Conservation (phyloP, 2,329 filamentous ascomycete species). For the Sporothrix variecibatus region DNA sequence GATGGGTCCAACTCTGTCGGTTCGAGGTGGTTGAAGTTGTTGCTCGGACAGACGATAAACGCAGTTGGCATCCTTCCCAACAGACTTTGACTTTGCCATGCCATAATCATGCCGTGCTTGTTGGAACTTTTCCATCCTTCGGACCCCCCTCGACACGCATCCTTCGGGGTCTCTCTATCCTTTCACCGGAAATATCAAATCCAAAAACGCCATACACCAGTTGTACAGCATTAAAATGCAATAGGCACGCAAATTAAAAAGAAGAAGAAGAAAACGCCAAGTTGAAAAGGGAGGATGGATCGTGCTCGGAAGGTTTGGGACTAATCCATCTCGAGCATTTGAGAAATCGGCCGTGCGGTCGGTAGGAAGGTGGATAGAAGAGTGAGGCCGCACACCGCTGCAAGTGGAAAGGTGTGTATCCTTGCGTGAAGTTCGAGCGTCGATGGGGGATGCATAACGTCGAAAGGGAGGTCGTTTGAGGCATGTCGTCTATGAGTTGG, state of each 20-base stretch:
- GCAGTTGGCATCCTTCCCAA: not conserved
- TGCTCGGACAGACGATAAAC: too few species aligned
- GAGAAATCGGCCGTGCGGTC: not conserved
- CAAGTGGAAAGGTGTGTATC: not conserved
- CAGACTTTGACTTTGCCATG: not conserved
- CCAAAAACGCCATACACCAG: not conserved
- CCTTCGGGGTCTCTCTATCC: not conserved
- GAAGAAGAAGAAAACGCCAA: not conserved
- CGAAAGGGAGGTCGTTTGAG: not conserved
- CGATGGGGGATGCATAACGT: not conserved
- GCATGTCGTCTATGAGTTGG: conserved; percentile 29
- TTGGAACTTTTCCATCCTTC: not conserved
- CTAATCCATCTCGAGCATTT: not conserved
- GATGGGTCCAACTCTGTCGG: not conserved
- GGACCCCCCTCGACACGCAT: not conserved
- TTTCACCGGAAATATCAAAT: not conserved
- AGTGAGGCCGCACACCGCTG: not conserved
- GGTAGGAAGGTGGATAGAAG: not conserved
- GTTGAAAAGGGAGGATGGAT: not conserved
- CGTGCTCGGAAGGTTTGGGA: not conserved
- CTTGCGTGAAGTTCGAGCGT: not conserved
- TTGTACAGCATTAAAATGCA: not conserved
- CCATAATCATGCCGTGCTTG: not conserved
- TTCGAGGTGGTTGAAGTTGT: not conserved
- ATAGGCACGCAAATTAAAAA: not conserved